phyloP scores from a whole-genome alignment of 2,329 filamentous ascomycete genomes.

The Diplodia corticola region DNA sequence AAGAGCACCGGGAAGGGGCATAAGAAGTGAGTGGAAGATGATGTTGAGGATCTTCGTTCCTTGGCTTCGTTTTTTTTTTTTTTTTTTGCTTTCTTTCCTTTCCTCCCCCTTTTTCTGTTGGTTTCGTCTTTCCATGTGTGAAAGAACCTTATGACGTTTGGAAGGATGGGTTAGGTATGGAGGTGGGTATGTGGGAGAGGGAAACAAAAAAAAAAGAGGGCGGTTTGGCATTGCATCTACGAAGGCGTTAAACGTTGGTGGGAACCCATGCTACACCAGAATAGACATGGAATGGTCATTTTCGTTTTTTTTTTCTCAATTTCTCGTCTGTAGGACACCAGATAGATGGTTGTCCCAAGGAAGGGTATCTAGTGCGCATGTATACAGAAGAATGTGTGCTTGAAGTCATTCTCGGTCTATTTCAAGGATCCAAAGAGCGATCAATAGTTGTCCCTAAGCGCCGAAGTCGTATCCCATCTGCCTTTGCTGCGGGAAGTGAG shows the following conservation, averaged over 20 bases:
- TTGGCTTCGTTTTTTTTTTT: neutral
- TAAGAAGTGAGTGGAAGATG: neutral
- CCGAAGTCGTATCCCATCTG: neutral
- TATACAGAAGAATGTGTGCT: neutral
- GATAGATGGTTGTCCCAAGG: neutral
- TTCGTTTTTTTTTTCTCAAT: neutral
- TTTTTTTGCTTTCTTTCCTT: neutral
- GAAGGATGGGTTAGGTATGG: neutral
- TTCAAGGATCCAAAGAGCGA: neutral
- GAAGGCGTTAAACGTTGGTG: neutral
- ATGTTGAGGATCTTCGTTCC: neutral
- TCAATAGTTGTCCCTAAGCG: neutral
- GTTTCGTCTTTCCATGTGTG: neutral
- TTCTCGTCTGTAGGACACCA: neutral
- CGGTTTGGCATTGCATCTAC: neutral
- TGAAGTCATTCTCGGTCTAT: neutral
- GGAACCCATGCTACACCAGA: neutral
- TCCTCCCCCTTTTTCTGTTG: too few species aligned
- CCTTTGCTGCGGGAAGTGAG: neutral
- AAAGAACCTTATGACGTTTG: neutral
- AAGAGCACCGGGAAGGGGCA: constrained; percentile 34
- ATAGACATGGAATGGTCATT: neutral
- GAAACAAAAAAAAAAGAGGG: neutral
- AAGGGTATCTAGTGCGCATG: constrained; percentile 8
- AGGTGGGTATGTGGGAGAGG: neutral